A percentile compares a stretch with the other conserved stretches of the same genome.
Evolutionary conservation across 306 rosid genomes (phyloP).

Genomic region (Sesbania bispinosa): DNA sequence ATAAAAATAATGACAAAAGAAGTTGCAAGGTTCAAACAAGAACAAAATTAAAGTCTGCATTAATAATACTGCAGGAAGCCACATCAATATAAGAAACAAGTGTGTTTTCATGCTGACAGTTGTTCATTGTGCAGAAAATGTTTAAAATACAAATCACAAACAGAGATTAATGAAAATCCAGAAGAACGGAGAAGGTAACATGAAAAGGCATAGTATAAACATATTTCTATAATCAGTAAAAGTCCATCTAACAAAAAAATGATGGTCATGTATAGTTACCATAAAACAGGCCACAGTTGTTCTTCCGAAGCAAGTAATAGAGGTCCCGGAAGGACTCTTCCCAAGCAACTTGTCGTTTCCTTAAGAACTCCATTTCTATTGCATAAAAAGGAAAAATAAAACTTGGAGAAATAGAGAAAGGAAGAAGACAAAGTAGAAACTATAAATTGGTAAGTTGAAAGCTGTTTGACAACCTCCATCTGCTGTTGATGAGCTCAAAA

Average conservation of each 20-base stretch:
- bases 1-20: not conserved
- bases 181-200: not conserved
- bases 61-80: not conserved
- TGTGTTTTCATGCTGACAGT: not conserved
- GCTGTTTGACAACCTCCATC: conserved; percentile 54
- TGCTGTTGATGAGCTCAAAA: conserved; percentile 60
- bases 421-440: conserved; percentile 1
- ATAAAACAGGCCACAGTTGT: conserved; percentile 76
- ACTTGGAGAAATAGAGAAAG: conserved; percentile 6
- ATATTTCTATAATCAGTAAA: conserved; percentile 1
- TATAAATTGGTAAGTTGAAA: not conserved
- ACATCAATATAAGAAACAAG: conserved; percentile 8
- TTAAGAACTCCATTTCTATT: conserved; percentile 74
- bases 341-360: conserved; percentile 72
- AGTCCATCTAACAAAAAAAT: not conserved
- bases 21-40: not conserved
- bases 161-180: conserved; percentile 1
- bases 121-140: not conserved
- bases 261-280: conserved; percentile 46
- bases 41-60: conserved; percentile 7
- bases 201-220: not conserved
- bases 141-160: not conserved
- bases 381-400: conserved; percentile 22
- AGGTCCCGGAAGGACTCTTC: conserved; percentile 89
- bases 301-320: conserved; percentile 79